Conservation (phyloP, 1,139 yeast genomes). For the Zygoascus sp. region DNA sequence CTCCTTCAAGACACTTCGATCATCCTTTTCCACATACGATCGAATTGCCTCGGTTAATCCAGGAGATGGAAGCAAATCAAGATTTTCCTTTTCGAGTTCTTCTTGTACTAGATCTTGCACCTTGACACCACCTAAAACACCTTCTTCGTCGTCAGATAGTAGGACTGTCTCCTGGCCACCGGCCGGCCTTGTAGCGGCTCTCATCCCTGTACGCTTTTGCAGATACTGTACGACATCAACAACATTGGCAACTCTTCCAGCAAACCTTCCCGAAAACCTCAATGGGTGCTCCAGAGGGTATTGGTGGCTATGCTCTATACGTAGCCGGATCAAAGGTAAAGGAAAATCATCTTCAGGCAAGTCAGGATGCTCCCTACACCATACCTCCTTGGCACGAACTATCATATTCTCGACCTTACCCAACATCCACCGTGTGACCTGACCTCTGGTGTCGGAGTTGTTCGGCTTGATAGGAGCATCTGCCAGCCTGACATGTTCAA, state of each 20-base stretch:
- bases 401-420: constrained; percentile 66
- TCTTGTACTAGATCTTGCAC: constrained; percentile 60
- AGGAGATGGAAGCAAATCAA: constrained; percentile 68
- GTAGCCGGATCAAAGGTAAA: constrained; percentile 71
- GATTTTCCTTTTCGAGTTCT: constrained; percentile 55
- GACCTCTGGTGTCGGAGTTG: constrained; percentile 51
- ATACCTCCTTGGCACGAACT: constrained; percentile 50
- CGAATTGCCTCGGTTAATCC: constrained; percentile 74
- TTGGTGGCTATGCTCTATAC: constrained; percentile 88
- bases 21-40: constrained; percentile 75
- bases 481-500: constrained; percentile 58
- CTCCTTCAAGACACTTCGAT: constrained; percentile 61
- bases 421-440: constrained; percentile 57
- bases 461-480: constrained; percentile 52
- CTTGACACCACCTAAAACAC: constrained; percentile 40
- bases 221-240: constrained; percentile 77
- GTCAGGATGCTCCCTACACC: constrained; percentile 36
- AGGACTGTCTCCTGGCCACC: constrained; percentile 23
- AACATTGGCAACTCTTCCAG: constrained; percentile 84
- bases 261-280: constrained; percentile 83
- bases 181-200: constrained; percentile 9
- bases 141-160: constrained; percentile 23
- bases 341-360: constrained; percentile 38
- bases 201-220: constrained; percentile 8
- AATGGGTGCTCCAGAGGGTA: constrained; percentile 89